Percentiles rank a stretch among this genome's conserved stretches.
These are phyloP conservation scores for Hamamelis virginiana DNA, from an alignment of 164 flowering plant species.

Conservation along the genomic window DNA sequence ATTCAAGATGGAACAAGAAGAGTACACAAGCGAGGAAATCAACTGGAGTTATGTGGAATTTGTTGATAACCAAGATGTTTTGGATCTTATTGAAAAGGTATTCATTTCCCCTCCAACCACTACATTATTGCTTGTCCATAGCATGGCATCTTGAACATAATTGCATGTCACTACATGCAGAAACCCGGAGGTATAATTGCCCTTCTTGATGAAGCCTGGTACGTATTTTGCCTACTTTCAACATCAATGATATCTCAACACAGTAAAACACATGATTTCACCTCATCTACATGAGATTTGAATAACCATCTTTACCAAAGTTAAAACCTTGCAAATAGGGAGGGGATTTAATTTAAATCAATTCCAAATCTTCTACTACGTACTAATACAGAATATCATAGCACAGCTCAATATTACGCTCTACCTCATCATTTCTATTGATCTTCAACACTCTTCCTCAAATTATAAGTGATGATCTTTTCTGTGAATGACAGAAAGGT, in stretches of 20 bases:
- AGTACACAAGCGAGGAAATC: constrained; percentile 75
- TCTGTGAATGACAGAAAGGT: too few relatives aligned
- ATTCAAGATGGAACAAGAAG: constrained; percentile 91
- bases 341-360: too few relatives aligned
- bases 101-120: not conserved
- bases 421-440: too few relatives aligned
- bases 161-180: constrained; percentile 36
- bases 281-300: not conserved
- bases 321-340: too few relatives aligned
- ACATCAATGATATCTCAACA: not conserved
- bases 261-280: not conserved
- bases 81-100: constrained; percentile 88
- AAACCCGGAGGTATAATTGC: constrained; percentile 91
- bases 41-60: constrained; percentile 93
- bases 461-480: too few relatives aligned
- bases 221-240: constrained; percentile 17
- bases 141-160: not conserved
- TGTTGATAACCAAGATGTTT: constrained; percentile 84
- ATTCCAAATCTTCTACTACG: too few relatives aligned
- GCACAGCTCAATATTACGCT: too few relatives aligned
- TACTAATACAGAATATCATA: too few relatives aligned
- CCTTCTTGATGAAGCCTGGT: constrained; percentile 93
- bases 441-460: too few relatives aligned
- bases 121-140: not conserved
- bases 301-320: not conserved